phyloP scores from a whole-genome alignment of 1,284 basidiomycete species.

The Caloboletus inedulis region DNA sequence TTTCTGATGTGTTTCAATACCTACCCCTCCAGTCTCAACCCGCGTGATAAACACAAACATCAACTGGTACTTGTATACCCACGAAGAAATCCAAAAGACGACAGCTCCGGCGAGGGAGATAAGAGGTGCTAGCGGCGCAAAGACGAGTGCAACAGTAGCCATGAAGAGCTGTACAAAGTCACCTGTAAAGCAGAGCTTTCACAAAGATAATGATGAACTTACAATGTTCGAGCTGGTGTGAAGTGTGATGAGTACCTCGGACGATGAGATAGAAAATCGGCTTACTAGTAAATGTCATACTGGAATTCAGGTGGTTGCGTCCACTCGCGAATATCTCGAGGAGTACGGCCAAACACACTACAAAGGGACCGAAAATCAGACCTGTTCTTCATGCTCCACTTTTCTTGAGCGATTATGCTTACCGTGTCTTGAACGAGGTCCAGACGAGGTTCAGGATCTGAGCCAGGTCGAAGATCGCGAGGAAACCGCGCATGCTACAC shows the following conservation, averaged over 20 bases:
- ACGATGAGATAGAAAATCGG: constrained; percentile 13
- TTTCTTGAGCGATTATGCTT: constrained; percentile 16
- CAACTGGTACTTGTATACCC: constrained; percentile 89
- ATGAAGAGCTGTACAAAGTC: constrained; percentile 67
- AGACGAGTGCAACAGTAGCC: constrained; percentile 82
- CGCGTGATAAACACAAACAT: constrained; percentile 89
- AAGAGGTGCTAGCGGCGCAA: constrained; percentile 88
- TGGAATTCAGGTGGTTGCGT: constrained; percentile 94
- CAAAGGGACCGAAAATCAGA: background rate
- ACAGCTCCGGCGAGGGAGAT: constrained; percentile 73
- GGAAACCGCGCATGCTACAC: constrained; percentile 82
- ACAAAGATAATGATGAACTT: constrained; percentile 21
- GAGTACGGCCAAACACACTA: constrained; percentile 91
- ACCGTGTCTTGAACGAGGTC: constrained; percentile 81
- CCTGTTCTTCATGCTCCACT: background rate
- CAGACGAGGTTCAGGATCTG: constrained; percentile 90
- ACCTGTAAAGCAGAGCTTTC: constrained; percentile 13
- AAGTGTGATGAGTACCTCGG: constrained; percentile 7
- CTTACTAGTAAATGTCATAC: constrained; percentile 86
- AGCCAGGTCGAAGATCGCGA: constrained; percentile 92
- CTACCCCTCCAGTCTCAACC: constrained; percentile 86
- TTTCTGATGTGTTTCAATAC: constrained; percentile 32
- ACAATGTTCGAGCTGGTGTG: constrained; percentile 60
- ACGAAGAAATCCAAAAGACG: constrained; percentile 81
- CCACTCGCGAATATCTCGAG: constrained; percentile 93